Base-by-base conservation (phyloP, 208 protist species). In the Leishmania aethiopica region DNA sequence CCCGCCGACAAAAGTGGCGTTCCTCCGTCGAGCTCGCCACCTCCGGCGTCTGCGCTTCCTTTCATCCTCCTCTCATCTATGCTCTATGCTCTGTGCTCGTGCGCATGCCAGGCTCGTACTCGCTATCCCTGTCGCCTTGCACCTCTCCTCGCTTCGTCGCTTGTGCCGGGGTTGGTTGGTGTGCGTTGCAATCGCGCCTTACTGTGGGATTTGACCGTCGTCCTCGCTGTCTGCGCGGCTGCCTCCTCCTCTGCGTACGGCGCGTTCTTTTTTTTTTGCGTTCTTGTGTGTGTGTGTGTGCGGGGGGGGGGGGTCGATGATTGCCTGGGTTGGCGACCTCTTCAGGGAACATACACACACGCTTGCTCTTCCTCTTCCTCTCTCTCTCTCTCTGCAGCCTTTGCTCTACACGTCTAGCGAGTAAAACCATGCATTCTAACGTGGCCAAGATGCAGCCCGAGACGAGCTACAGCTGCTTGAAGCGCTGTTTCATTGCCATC, bases 381-480 rank as follows among this genome's bases (percentile, higher is more conserved):
- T 40, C 3, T 7, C 11, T 32, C 35, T 49, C 51, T 60, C 49
- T 62, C 53, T 57, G 2, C 15, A 62, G 51, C 8, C 3, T 47
- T 15, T 15, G 40, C 42, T 47, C 22, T 37, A 53, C 25, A 62
- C 47, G 60, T 67, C 37, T 51, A 74, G 32, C 7, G 47, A 45
- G 32, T 35, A 47, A 40, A 66, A 35, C 51, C 66, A 89, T 89
- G 86, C 86, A 89, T 60, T 73, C 66, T 15, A 89, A 86, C 32
- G 59, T 51, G 11, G 73, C 40, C 22, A 86, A 79, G 55, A 82
- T 86, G 76, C 66, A 85, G 42, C 80, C 83, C 57, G 80, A 78
- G 70, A 80, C 87, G 51, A 66, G 59, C 51, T 73, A 81, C 75
- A 75, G 78, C 37, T 84, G 83, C 37, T 7, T 90, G 66, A 78